phyloP scores from a whole-genome alignment of 2,329 filamentous ascomycete genomes.

The Claviceps fusiformis region DNA sequence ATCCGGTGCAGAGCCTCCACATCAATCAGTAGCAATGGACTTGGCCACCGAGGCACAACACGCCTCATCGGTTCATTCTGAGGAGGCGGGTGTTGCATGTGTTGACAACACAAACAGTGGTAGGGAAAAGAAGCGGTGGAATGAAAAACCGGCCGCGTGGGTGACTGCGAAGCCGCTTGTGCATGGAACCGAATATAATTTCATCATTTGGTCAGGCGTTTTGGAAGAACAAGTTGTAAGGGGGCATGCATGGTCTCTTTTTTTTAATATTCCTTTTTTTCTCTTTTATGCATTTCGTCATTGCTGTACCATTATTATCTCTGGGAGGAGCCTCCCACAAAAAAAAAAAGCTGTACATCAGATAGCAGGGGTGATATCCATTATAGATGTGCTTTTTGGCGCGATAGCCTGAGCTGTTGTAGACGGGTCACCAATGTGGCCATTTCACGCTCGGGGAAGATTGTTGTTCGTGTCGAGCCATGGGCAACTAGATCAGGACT shows the following conservation, averaged over 20 bases:
- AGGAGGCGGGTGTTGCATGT: not conserved
- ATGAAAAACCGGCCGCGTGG: not conserved
- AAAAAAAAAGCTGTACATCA: conserved; percentile 19
- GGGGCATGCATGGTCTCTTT: conserved; percentile 12
- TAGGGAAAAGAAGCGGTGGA: not conserved
- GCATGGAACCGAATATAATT: conserved; percentile 21
- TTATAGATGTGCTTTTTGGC: conserved; percentile 7
- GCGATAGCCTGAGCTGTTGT: not conserved
- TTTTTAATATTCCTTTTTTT: not conserved
- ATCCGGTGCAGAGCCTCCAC: not conserved
- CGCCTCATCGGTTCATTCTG: not conserved
- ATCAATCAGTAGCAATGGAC: not conserved
- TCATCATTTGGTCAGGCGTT: conserved; percentile 26
- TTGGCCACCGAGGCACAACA: not conserved
- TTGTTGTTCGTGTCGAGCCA: no score
- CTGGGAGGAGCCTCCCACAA: conserved; percentile 2
- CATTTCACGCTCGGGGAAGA: not conserved
- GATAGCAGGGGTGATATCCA: conserved; percentile 11
- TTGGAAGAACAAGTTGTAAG: conserved; percentile 22
- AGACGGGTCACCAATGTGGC: not conserved
- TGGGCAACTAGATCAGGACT: no score
- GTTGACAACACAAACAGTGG: not conserved
- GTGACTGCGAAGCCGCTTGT: conserved; percentile 4
- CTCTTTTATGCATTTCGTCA: conserved; percentile 5
- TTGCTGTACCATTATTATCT: conserved; percentile 24